Evolutionary conservation across 129 eudicot genomes (phyloP).

Genomic region (Lactuca sativa): DNA sequence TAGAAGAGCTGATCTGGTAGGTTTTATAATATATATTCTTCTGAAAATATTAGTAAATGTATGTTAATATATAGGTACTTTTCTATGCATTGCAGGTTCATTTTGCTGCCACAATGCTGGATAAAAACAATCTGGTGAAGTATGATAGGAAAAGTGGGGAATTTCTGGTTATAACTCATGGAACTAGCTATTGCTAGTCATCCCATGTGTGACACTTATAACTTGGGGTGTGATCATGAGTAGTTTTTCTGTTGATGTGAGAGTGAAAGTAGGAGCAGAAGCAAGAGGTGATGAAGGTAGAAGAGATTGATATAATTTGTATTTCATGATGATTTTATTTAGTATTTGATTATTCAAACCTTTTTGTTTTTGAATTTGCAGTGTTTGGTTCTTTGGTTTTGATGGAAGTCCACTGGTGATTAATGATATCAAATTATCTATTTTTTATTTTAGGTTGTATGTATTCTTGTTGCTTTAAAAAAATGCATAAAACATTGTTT

Average conservation of each 20-base stretch:
- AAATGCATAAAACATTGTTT: too few species aligned
- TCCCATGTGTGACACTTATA: slow-evolving; percentile 88
- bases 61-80: background rate
- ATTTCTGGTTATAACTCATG: slow-evolving; percentile 93
- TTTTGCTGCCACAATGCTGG: slow-evolving; percentile 83
- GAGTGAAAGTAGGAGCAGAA: slow-evolving; percentile 12
- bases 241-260: slow-evolving; percentile 69
- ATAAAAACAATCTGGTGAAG: slow-evolving; percentile 80
- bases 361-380: background rate
- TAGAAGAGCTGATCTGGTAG: slow-evolving; percentile 92
- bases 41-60: too few species aligned
- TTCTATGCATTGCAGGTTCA: slow-evolving; percentile 59
- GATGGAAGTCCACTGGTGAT: too few species aligned
- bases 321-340: background rate
- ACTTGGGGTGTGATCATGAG: slow-evolving; percentile 85
- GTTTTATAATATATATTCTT: slow-evolving; percentile 5
- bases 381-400: background rate
- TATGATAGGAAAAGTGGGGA: slow-evolving; percentile 95
- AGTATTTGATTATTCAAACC: background rate
- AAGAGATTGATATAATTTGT: background rate
- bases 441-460: too few species aligned
- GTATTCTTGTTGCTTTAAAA: too few species aligned
- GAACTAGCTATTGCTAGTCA: slow-evolving; percentile 73
- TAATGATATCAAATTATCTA: too few species aligned
- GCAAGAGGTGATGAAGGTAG: slow-evolving; percentile 23